phyloP scores from a whole-genome alignment of 768 basidiomycete species.

The Cyclocybe aegerita region DNA sequence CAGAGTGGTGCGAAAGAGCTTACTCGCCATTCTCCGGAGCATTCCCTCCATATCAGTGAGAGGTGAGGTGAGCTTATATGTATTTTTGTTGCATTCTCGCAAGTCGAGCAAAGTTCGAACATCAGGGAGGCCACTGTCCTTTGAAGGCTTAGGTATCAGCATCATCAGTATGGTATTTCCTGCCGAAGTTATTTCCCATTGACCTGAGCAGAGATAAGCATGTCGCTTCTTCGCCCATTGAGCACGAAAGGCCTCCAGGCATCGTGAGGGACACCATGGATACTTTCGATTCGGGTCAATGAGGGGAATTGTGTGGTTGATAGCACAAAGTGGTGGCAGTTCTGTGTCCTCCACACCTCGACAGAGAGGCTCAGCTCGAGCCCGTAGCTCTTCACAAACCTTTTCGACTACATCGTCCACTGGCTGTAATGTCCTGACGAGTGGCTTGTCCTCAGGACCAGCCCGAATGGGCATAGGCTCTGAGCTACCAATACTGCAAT shows the following conservation, averaged over 20 bases:
- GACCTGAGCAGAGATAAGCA: constrained; percentile 24
- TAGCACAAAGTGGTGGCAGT: constrained; percentile 32
- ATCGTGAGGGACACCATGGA: constrained; percentile 31
- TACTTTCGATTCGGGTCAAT: constrained; percentile 31
- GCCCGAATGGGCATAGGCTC: not conserved
- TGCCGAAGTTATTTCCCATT: constrained; percentile 28
- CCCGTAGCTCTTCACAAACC: constrained; percentile 7
- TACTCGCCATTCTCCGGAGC: constrained; percentile 25
- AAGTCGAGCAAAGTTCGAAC: constrained; percentile 34
- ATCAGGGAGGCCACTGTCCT: constrained; percentile 8
- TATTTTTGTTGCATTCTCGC: constrained; percentile 38
- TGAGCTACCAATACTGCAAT: constrained; percentile 19
- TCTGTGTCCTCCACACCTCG: constrained; percentile 22
- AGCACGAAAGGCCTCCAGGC: constrained; percentile 31
- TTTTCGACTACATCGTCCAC: constrained; percentile 12
- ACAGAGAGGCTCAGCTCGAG: constrained; percentile 12
- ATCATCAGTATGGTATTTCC: constrained; percentile 36
- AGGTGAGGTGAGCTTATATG: constrained; percentile 31
- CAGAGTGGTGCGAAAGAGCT: constrained; percentile 28
- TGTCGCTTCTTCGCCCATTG: constrained; percentile 30
- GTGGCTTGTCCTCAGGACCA: not conserved
- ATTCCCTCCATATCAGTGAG: constrained; percentile 42
- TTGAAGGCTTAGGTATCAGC: constrained; percentile 28
- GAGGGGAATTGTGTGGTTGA: constrained; percentile 43
- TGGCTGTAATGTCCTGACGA: not conserved